A percentile compares a stretch with the other conserved stretches of the same genome.
These are phyloP conservation scores for Schizothecium vesticola DNA, from an alignment of 495 filamentous ascomycete species.

Conservation along the genomic window DNA sequence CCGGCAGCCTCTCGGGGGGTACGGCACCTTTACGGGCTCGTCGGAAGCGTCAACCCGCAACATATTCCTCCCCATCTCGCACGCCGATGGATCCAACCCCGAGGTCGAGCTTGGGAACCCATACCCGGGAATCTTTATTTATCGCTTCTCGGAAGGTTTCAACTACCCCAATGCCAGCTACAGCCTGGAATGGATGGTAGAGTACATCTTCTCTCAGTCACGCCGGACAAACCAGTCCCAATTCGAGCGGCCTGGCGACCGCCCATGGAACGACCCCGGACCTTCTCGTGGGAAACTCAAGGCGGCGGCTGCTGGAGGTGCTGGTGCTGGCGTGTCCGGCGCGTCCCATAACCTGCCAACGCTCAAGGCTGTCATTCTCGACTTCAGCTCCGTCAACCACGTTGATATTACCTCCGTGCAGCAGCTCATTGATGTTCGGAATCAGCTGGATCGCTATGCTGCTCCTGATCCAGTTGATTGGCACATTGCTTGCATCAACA, in stretches of 20 bases:
- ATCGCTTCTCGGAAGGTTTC: constrained; percentile 93
- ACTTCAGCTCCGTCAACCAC: constrained; percentile 94
- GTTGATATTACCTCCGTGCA: constrained; percentile 93
- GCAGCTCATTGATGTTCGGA: constrained; percentile 93
- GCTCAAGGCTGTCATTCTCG: constrained; percentile 87
- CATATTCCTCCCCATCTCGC: constrained; percentile 86
- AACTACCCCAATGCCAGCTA: constrained; percentile 93
- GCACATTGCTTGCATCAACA: constrained; percentile 93
- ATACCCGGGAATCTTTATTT: constrained; percentile 95
- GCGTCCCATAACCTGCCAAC: constrained; percentile 58
- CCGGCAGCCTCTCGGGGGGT: constrained; percentile 28
- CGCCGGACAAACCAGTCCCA: constrained; percentile 66
- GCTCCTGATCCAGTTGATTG: constrained; percentile 83
- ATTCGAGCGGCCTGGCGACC: constrained; percentile 66
- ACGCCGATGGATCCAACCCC: constrained; percentile 87
- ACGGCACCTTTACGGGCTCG: constrained; percentile 46
- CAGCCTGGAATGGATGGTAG: constrained; percentile 76
- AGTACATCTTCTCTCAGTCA: constrained; percentile 67
- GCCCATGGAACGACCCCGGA: constrained; percentile 95
- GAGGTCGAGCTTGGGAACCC: constrained; percentile 71
- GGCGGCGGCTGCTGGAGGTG: constrained; percentile 31
- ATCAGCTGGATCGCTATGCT: constrained; percentile 88
- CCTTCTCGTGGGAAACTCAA: constrained; percentile 45
- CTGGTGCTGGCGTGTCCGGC: constrained; percentile 31
- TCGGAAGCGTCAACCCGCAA: constrained; percentile 49